Evolutionary conservation across 192 early-diverging fungal genomes (phyloP), one percentile per base, ranked within the genome.

Genomic region (Linnemannia exigua): DNA sequence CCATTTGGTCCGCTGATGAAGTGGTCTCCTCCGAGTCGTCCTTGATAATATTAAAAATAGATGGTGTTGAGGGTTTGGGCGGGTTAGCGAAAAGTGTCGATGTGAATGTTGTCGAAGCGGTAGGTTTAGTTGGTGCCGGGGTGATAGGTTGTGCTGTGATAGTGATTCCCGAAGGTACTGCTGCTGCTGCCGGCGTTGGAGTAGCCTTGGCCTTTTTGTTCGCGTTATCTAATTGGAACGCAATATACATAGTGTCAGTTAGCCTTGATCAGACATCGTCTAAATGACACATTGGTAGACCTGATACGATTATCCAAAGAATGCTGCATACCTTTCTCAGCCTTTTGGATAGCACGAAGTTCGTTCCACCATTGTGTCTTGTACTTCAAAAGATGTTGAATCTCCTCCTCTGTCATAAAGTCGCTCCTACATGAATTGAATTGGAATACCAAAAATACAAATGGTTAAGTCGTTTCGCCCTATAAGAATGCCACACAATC

Each of bases 321-420:
- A 33, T 67, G 28, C 19, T 16, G 1, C 70, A 76, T 87, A 72
- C 67, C 76, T 63, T 89, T 88, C 15, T 85, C 79, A 0, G 75
- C 54, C 66, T 95, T 93, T 81, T 97, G 95, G 16, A 94, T 85
- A 35, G 90, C 76, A 66, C 92, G 93, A 67, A 98, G 77, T 9
- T 89, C 88, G 22, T 88, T 91, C 90, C 92, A 92, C 77, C 89
- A 93, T 14, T 87, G 79, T 3, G 96, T 94, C 77, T 94, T 95
- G 77, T 92, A 96, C 48, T 93, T 91, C 19, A 97, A 88, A n/a
- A 96, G 19, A 12, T 90, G 80, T 75, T 92, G 82, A n/a, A 98
- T 97, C 41, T 97, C 97, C n/a, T 97, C 96, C 75, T 95, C 93
- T 77, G 94, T 92, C 48, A 96, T 87, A 87, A 93, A 97, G 90